Percentiles rank a stretch among this genome's conserved stretches.
Conservation (phyloP, 202 grass and related monocot species). For the Elaeis oleifera region DNA sequence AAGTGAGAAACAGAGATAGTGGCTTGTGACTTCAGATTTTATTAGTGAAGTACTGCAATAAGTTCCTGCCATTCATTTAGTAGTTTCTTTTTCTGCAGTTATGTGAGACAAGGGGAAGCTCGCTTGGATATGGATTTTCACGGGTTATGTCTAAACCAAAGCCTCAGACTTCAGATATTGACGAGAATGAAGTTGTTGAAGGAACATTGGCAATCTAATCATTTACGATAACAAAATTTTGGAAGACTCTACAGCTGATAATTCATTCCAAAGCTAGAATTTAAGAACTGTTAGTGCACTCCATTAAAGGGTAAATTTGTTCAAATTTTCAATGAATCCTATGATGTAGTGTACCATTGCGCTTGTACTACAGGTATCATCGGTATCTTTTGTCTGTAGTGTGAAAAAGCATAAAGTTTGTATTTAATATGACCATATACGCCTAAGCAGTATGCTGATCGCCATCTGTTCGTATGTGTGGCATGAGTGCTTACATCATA, state of each 20-base stretch:
- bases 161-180: conserved; percentile 33
- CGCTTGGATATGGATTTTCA: conserved; percentile 82
- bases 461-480: too few relatives aligned
- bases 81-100: conserved; percentile 35
- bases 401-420: too few relatives aligned
- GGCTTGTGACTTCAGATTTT: too few relatives aligned
- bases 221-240: conserved; percentile 2
- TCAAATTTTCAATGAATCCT: too few relatives aligned
- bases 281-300: not conserved
- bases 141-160: conserved; percentile 50
- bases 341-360: too few relatives aligned
- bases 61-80: not conserved
- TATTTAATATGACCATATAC: too few relatives aligned
- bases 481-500: too few relatives aligned
- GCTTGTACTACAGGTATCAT: too few relatives aligned
- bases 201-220: conserved; percentile 56
- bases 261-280: not conserved
- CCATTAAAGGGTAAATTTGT: too few relatives aligned
- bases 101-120: conserved; percentile 60
- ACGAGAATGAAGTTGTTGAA: conserved; percentile 58
- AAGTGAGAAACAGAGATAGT: too few relatives aligned
- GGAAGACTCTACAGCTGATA: conserved; percentile 11
- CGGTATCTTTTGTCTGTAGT: too few relatives aligned
- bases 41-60: not conserved
- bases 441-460: too few relatives aligned